A percentile compares a stretch with the other conserved stretches of the same genome.
phyloP scores from a whole-genome alignment of 108 stramenopile species.

The Bacterosira constricta region DNA sequence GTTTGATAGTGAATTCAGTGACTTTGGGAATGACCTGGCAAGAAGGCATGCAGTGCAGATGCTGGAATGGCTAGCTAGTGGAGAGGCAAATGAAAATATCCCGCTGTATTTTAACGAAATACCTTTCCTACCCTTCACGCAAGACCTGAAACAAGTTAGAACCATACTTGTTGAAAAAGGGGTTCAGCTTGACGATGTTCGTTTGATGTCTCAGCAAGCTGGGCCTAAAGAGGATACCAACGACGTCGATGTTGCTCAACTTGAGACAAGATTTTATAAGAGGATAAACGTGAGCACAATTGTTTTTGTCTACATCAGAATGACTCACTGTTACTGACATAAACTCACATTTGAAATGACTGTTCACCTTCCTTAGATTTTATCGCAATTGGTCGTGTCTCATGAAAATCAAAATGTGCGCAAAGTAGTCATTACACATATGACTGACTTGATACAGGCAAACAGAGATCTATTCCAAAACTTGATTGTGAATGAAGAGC shows the following conservation, averaged over 20 bases:
- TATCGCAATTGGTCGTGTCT: constrained; percentile 30
- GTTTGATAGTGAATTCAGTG: constrained; percentile 29
- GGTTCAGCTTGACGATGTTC: constrained; percentile 75
- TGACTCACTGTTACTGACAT: not conserved
- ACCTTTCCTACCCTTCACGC: constrained; percentile 72
- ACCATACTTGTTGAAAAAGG: constrained; percentile 52
- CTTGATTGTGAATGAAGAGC: constrained; percentile 68
- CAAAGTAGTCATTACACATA: constrained; percentile 63
- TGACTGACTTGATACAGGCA: constrained; percentile 67
- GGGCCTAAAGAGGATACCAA: constrained; percentile 20
- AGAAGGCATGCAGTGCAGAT: constrained; percentile 57
- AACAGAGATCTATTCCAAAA: constrained; percentile 70
- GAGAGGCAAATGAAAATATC: constrained; percentile 53
- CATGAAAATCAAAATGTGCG: constrained; percentile 83
- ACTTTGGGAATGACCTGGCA: constrained; percentile 30
- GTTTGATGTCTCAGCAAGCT: constrained; percentile 44
- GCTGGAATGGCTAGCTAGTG: constrained; percentile 59
- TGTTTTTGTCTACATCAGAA: not conserved
- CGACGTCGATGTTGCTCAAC: constrained; percentile 14
- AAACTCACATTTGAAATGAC: not conserved
- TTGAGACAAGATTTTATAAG: constrained; percentile 32
- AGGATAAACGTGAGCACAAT: constrained; percentile 38
- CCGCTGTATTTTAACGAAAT: constrained; percentile 61
- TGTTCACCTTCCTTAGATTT: not conserved
- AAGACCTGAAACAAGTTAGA: constrained; percentile 54